phyloP scores from a whole-genome alignment of 2,329 filamentous ascomycete species.

The Aspergillaceae sp. region DNA sequence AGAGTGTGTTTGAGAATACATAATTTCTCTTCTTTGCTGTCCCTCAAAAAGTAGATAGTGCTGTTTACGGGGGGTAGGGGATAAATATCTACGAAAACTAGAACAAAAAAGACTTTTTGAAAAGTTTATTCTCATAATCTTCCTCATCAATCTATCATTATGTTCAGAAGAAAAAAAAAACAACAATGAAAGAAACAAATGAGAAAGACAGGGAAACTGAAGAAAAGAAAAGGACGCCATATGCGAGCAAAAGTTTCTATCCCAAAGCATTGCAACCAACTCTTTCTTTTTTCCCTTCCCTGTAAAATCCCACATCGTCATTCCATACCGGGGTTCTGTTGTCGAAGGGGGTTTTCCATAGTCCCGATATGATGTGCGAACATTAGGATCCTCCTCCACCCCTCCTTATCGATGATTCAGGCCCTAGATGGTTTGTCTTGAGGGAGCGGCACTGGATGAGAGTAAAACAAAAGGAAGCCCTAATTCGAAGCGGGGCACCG shows the following conservation, averaged over 20 bases:
- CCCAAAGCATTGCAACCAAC: slow-evolving; percentile 21
- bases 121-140: slow-evolving; percentile 24
- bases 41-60: not conserved
- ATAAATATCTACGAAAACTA: too few species aligned
- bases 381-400: slow-evolving; percentile 4
- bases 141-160: slow-evolving; percentile 27
- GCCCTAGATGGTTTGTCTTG: slow-evolving; percentile 11
- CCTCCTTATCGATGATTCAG: slow-evolving; percentile 17
- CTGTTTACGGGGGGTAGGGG: too few species aligned
- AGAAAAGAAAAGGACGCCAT: slow-evolving; percentile 16
- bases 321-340: slow-evolving; percentile 1
- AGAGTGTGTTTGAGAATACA: slow-evolving; percentile 45
- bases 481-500: slow-evolving; percentile 9
- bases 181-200: slow-evolving; percentile 15
- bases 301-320: slow-evolving; percentile 1
- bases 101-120: not conserved
- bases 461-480: slow-evolving; percentile 4
- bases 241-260: slow-evolving; percentile 18
- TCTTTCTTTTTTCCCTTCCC: not conserved
- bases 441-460: slow-evolving; percentile 9
- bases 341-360: slow-evolving; percentile 5
- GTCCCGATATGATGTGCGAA: slow-evolving; percentile 5
- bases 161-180: slow-evolving; percentile 15
- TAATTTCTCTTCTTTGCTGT: slow-evolving; percentile 2
- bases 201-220: slow-evolving; percentile 16